These are phyloP conservation scores for Geotrichum australiense DNA, from an alignment of 1,139 yeast genomes.

Conservation along the genomic window DNA sequence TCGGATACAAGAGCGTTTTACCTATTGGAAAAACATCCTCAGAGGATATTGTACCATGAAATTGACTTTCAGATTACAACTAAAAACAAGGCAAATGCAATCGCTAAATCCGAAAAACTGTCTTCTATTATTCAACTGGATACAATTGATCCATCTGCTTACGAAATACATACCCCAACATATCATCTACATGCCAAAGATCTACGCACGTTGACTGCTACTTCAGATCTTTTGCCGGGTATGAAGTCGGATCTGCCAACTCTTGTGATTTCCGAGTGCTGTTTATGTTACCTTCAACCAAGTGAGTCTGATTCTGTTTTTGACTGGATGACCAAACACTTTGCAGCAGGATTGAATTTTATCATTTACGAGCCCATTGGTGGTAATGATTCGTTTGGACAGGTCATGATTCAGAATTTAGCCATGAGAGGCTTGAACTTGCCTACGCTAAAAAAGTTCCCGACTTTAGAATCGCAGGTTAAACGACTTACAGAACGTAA, in stretches of 20 bases:
- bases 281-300: conserved; percentile 71
- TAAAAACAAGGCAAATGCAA: conserved; percentile 51
- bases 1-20: conserved; percentile 78
- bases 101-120: conserved; percentile 30
- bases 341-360: conserved; percentile 32
- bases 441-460: conserved; percentile 50
- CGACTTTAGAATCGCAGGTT: conserved; percentile 44
- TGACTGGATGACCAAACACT: conserved; percentile 26
- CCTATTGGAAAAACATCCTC: conserved; percentile 31
- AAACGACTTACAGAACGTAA: conserved; percentile 30
- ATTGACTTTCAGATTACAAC: conserved; percentile 66
- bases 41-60: conserved; percentile 50
- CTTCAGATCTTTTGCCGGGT: conserved; percentile 21
- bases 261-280: conserved; percentile 77
- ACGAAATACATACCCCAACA: conserved; percentile 38
- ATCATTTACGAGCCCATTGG: conserved; percentile 82
- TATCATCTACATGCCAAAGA: conserved; percentile 56
- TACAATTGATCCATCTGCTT: conserved; percentile 20
- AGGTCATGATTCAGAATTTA: conserved; percentile 72
- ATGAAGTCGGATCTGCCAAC: conserved; percentile 50
- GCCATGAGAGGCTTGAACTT: conserved; percentile 64
- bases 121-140: conserved; percentile 21
- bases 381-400: conserved; percentile 66
- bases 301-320: conserved; percentile 50
- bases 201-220: conserved; percentile 36